Evolutionary conservation across 1,139 yeast genomes (phyloP), one percentile per base, ranked within the genome.

Genomic region (Arxiozyma slooffiae): DNA sequence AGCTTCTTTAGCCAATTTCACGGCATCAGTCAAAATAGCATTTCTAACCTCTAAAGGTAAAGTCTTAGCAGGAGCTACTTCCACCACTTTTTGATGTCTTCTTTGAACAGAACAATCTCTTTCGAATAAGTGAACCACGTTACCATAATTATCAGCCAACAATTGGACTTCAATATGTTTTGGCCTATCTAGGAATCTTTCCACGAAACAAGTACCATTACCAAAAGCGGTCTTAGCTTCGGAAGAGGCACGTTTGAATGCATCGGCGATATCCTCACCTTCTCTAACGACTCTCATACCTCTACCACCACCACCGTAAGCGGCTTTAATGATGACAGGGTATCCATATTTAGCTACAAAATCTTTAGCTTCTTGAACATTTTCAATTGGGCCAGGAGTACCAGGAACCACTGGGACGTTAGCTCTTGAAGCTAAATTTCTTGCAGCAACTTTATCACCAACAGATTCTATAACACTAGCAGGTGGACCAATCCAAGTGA

Each of bases 221-320:
- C 98, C 98, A 62, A 92, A 92, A 16, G 98, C 84, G 44, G 96
- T 79, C 66, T 82, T 78, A 52, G 98, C 98, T 74, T 94, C 98
- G 40, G 95, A 85, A 42, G 86, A 81, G 44, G 98, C 98, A 72
- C 98, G 83, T 64, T 77, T 75, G 74, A 92, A 92, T 39, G 97
- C 97, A 69, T 92, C 97, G 49, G 70, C 82, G 56, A 92, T 81
- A 67, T 84, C 89, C 60, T 92, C 98, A 61, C 97, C 97, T 70
- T 92, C 97, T 67, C 95, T 79, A 48, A 94, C 98, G 49, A 92
- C 97, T 74, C 98, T 83, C 98, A 92, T 92, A 77, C 98, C 98
- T 73, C 98, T 83, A 66, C 99, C 98, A 77, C 98, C 98, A 73
- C 98, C 98, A 70, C 99, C 98, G 67, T 86, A 92, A 44, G 98